Evolutionary conservation across 371 early-diverging fungal species (phyloP).

Genomic region (Thermomucor indicae-seudaticae): DNA sequence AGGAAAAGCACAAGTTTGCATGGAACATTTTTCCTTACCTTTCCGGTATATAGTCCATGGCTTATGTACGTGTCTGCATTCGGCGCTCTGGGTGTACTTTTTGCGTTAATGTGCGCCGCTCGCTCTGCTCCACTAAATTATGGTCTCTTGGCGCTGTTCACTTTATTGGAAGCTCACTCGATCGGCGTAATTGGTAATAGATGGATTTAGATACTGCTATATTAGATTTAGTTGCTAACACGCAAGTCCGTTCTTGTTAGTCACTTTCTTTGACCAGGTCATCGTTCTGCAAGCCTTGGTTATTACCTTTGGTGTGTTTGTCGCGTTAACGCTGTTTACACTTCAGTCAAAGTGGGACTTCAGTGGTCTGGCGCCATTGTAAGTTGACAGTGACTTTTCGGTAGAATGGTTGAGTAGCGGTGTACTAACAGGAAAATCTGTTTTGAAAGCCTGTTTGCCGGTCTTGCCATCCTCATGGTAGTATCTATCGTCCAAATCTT

Average conservation of each 20-base stretch:
- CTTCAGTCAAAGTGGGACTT: constrained; percentile 74
- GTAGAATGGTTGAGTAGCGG: no score
- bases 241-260: constrained; percentile 12
- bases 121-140: constrained; percentile 65
- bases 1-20: neutral
- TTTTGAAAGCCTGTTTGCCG: constrained; percentile 48
- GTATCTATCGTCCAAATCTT: constrained; percentile 66
- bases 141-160: constrained; percentile 59
- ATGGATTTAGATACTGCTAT: constrained; percentile 9
- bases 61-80: constrained; percentile 34
- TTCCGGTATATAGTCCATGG: constrained; percentile 28
- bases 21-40: neutral
- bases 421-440: no score
- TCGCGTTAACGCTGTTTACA: constrained; percentile 73
- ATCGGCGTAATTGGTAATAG: constrained; percentile 60
- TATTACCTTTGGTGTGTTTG: constrained; percentile 70
- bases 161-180: constrained; percentile 61
- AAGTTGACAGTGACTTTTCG: constrained; percentile 17
- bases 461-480: constrained; percentile 56
- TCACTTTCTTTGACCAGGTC: constrained; percentile 49
- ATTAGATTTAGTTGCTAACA: constrained; percentile 3
- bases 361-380: constrained; percentile 60
- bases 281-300: constrained; percentile 73
- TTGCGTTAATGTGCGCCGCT: constrained; percentile 61
- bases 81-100: constrained; percentile 44